These are phyloP conservation scores for Ophiobolus disseminans DNA, from an alignment of 2,329 filamentous ascomycete species.

Conservation along the genomic window DNA sequence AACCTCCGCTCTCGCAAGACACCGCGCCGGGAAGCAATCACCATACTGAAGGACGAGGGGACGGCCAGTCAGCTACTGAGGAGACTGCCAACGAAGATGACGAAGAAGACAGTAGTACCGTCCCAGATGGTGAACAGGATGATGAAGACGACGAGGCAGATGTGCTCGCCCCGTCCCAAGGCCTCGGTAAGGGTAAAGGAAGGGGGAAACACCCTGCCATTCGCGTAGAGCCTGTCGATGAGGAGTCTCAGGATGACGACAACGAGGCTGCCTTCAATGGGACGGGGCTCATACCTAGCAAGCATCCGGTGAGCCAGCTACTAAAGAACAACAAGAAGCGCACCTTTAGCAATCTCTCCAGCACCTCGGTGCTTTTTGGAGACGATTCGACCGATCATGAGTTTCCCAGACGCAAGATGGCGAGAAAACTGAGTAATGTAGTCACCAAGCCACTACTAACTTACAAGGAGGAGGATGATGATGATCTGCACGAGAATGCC, in stretches of 20 bases:
- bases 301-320: slow-evolving; percentile 36
- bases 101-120: slow-evolving; percentile 42
- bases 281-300: slow-evolving; percentile 40
- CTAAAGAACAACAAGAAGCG: slow-evolving; percentile 47
- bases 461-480: slow-evolving; percentile 39
- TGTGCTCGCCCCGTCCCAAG: slow-evolving; percentile 42
- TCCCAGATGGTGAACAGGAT: slow-evolving; percentile 40
- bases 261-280: slow-evolving; percentile 36
- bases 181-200: slow-evolving; percentile 41
- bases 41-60: slow-evolving; percentile 31
- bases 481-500: slow-evolving; percentile 40
- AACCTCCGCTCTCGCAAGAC: slow-evolving; percentile 26
- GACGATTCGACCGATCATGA: slow-evolving; percentile 41
- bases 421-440: slow-evolving; percentile 45
- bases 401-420: slow-evolving; percentile 49
- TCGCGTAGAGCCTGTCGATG: slow-evolving; percentile 42
- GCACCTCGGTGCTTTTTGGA: slow-evolving; percentile 47
- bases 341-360: slow-evolving; percentile 49
- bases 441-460: slow-evolving; percentile 44
- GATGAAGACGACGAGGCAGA: slow-evolving; percentile 47
- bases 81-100: slow-evolving; percentile 44
- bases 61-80: slow-evolving; percentile 37
- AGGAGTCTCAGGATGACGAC: slow-evolving; percentile 39
- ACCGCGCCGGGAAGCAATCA: slow-evolving; percentile 27
- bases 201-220: slow-evolving; percentile 48